Base-by-base conservation (phyloP, 2,329 filamentous ascomycete species). In the Monilinia aucupariae region DNA sequence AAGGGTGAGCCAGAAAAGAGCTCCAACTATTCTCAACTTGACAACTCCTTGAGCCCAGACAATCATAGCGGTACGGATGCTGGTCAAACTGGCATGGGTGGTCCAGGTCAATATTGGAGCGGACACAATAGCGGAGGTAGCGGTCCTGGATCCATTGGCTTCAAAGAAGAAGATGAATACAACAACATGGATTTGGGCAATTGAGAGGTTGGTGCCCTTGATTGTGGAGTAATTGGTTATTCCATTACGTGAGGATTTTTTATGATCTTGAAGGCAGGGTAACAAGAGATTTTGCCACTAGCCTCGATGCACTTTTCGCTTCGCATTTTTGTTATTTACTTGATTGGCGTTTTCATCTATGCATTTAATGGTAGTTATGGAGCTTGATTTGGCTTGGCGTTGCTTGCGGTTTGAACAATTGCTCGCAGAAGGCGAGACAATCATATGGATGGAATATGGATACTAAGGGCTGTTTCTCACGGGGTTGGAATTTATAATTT, bases 151-250 rank as follows among this genome's bases (percentile, higher is more conserved):
- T 78, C 80, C 8, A 80, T 90, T 72, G 87, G 88, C 74, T 91
- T 97, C 78, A 96, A 96, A 76, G 92, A 96, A 75, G 92, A 97
- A 77, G 92, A 97, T 70, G 92, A 96, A 77, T 96, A 90, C 72
- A 86, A 85, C 72, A 96, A 39, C 37, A 39, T 96, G 90, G 90
- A 94, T 68, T 76, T 86, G 68, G 82, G 78, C 63, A 76, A 79
- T 70, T 78, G 76, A 71, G 62, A 67, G 67, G 67, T 52, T 27
- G 12, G 22, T 59, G 5, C 20, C 34, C 50, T 41, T 27, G 48
- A 27, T 54, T 45, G 51, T 43, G 27, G 62, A 34, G 37, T 30
- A 32, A 51, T 58, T 45, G 15, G 13, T 50, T 37, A 27, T 47
- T 10, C 30, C 20, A 27, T 20, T 53, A 50, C 43, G 27, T 15